Percentiles rank a stretch among this genome's conserved stretches.
phyloP scores from a whole-genome alignment of 306 rosid species.

The Alnus rubra region DNA sequence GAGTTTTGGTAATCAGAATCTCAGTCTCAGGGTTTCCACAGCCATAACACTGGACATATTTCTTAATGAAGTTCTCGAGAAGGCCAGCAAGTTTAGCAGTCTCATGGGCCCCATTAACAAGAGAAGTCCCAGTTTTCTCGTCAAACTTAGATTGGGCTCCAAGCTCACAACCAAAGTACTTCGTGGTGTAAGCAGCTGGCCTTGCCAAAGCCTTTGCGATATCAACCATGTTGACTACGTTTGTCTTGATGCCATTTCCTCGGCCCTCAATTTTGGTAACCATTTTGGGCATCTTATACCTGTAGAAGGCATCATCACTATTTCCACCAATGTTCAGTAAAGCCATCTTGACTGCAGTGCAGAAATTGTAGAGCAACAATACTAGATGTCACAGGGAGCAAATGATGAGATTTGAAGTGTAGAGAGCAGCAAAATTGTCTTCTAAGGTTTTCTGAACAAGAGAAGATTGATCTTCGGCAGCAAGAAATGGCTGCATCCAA shows the following conservation, averaged over 20 bases:
- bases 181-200: slow-evolving; percentile 65
- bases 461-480: slow-evolving; percentile 31
- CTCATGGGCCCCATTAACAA: slow-evolving; percentile 70
- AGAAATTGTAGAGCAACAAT: slow-evolving; percentile 5
- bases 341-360: slow-evolving; percentile 50
- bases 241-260: slow-evolving; percentile 74
- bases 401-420: slow-evolving; percentile 13
- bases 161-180: slow-evolving; percentile 70
- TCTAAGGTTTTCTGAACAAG: slow-evolving; percentile 9
- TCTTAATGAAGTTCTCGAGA: slow-evolving; percentile 66
- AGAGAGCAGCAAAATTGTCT: slow-evolving; percentile 12
- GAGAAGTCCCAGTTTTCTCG: slow-evolving; percentile 66
- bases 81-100: slow-evolving; percentile 72
- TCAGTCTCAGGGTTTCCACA: slow-evolving; percentile 77
- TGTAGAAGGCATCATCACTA: slow-evolving; percentile 70
- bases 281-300: slow-evolving; percentile 78
- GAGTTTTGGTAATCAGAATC: slow-evolving; percentile 54
- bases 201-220: slow-evolving; percentile 70
- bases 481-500: slow-evolving; percentile 34
- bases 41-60: slow-evolving; percentile 66
- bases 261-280: slow-evolving; percentile 73
- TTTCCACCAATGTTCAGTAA: slow-evolving; percentile 67
- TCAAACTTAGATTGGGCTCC: slow-evolving; percentile 72
- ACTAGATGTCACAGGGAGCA: slow-evolving; percentile 24
- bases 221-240: slow-evolving; percentile 70